Percentiles rank a stretch among this genome's conserved stretches.
Evolutionary conservation across 2,329 filamentous ascomycete genomes (phyloP).

Genomic region (Epichloe baconii): DNA sequence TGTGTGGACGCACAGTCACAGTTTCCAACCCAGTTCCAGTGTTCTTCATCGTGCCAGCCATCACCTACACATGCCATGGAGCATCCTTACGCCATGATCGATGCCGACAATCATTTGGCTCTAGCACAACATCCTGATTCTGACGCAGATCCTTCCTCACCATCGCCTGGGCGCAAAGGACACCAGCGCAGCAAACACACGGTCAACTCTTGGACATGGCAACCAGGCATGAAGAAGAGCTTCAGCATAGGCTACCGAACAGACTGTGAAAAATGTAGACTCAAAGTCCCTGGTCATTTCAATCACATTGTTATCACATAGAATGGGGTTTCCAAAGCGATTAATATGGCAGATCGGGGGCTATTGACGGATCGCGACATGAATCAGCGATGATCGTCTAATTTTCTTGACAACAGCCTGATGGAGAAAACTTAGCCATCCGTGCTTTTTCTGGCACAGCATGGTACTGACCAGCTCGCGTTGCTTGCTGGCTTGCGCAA

Average conservation of each 20-base stretch:
- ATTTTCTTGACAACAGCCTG: no score
- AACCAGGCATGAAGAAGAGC: conserved; percentile 52
- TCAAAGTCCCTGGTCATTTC: conserved; percentile 66
- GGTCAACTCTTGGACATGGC: conserved; percentile 45
- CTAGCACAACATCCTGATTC: conserved; percentile 14
- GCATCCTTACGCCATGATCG: conserved; percentile 26
- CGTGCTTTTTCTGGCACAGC: no score
- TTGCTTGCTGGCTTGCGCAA: background rate
- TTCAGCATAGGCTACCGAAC: conserved; percentile 69
- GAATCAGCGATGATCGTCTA: background rate
- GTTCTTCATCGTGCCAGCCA: conserved; percentile 9
- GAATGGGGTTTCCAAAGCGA: conserved; percentile 12
- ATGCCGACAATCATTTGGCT: conserved; percentile 16
- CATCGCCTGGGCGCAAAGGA: conserved; percentile 38
- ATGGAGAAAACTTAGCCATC: background rate
- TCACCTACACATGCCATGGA: conserved; percentile 25
- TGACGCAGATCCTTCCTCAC: conserved; percentile 25
- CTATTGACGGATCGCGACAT: background rate
- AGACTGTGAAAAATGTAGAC: conserved; percentile 66
- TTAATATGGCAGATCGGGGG: background rate
- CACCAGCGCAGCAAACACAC: conserved; percentile 47
- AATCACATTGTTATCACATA: conserved; percentile 64
- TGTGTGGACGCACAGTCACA: background rate
- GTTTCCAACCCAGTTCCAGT: conserved; percentile 9
- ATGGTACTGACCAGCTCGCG: no score